phyloP scores from a whole-genome alignment of 2,329 filamentous ascomycete genomes.

The Fusarium tupiense region DNA sequence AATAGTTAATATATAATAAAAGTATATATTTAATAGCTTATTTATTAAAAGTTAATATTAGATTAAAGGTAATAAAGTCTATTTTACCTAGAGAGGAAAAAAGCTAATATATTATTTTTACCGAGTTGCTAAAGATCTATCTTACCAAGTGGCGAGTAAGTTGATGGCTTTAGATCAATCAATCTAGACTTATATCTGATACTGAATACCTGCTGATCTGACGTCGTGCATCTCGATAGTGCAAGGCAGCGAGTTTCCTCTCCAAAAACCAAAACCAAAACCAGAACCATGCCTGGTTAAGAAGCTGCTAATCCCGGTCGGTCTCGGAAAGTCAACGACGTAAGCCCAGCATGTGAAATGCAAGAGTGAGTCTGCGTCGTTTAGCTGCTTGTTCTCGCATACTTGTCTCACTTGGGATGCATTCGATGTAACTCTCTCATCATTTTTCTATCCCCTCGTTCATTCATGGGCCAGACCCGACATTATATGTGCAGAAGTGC shows the following conservation, averaged over 20 bases:
- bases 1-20: too few relatives aligned
- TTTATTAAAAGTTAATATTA: too few relatives aligned
- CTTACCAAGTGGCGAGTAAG: too few relatives aligned
- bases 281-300: neutral
- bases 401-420: conserved; percentile 20
- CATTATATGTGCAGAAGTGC: neutral
- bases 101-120: too few relatives aligned
- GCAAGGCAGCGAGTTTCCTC: conserved; percentile 21
- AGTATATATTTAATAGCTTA: too few relatives aligned
- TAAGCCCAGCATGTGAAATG: conserved; percentile 28
- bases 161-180: too few relatives aligned
- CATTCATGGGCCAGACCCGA: neutral
- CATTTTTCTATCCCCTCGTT: conserved; percentile 1
- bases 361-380: conserved; percentile 16
- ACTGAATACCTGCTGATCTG: conserved; percentile 20
- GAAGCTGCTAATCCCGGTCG: conserved; percentile 11
- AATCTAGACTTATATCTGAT: too few relatives aligned
- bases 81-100: too few relatives aligned
- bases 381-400: conserved; percentile 4
- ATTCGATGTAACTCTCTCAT: neutral
- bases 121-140: too few relatives aligned
- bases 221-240: conserved; percentile 23
- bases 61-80: too few relatives aligned
- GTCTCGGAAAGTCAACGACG: conserved; percentile 22
- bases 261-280: neutral